Conservation (phyloP, 1,284 basidiomycete species). For the Phellopilus nigrolimitatus region DNA sequence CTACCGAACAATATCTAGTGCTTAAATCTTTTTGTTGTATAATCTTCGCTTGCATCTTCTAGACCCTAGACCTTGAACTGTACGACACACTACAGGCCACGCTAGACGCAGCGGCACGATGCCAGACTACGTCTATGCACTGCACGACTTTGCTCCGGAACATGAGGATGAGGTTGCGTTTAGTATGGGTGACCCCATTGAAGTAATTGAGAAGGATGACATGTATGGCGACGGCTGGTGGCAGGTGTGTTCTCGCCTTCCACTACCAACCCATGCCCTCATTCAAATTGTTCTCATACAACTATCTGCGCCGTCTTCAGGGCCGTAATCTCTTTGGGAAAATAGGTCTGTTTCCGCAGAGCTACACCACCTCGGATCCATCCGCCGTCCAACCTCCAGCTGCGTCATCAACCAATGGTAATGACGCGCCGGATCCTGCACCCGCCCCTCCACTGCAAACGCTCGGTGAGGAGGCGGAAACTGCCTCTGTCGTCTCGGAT, state of each 20-base stretch:
- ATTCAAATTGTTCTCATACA: constrained; percentile 20
- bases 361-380: constrained; percentile 71
- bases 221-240: constrained; percentile 98
- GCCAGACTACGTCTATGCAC: constrained; percentile 66
- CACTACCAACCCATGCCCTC: constrained; percentile 17
- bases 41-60: background rate
- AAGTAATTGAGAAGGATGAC: constrained; percentile 92
- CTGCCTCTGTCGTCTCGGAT: background rate
- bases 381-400: constrained; percentile 26
- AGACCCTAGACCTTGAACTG: background rate
- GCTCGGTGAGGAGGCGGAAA: constrained; percentile 23
- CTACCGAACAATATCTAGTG: background rate
- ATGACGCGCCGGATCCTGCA: constrained; percentile 16
- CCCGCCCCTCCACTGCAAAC: constrained; percentile 19
- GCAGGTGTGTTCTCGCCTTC: constrained; percentile 64
- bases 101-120: constrained; percentile 26
- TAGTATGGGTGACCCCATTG: constrained; percentile 80
- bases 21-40: background rate
- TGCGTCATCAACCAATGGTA: constrained; percentile 21
- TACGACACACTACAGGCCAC: background rate
- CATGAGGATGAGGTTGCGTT: constrained; percentile 93
- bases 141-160: constrained; percentile 87
- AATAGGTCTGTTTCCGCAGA: constrained; percentile 86
- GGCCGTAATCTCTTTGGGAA: constrained; percentile 83
- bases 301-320: constrained; percentile 36